These are phyloP conservation scores for Russula sp. DNA, from an alignment of 768 basidiomycete species.

Conservation along the genomic window DNA sequence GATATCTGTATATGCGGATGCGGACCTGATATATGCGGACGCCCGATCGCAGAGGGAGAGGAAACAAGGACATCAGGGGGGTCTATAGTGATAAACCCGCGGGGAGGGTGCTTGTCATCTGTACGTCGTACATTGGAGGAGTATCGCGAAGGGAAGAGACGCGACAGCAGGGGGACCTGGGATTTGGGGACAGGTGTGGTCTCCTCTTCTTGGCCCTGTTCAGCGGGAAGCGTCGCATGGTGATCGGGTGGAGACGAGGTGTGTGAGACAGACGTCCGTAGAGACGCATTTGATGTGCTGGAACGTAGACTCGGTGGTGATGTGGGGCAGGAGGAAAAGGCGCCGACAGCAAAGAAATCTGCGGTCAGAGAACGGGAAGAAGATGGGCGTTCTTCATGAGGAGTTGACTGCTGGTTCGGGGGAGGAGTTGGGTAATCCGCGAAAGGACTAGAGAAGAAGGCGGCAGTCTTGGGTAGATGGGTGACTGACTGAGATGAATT, in stretches of 20 bases:
- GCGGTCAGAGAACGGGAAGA: slow-evolving; percentile 16
- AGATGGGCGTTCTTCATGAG: slow-evolving; percentile 10
- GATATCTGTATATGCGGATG: no score
- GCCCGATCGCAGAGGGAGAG: neutral
- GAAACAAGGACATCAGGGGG: slow-evolving; percentile 2
- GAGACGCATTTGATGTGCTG: slow-evolving; percentile 16
- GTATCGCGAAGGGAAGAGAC: slow-evolving; percentile 22
- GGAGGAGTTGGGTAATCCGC: slow-evolving; percentile 7
- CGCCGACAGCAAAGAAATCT: slow-evolving; percentile 14
- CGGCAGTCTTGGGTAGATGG: slow-evolving; percentile 17
- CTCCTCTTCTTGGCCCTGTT: slow-evolving; percentile 1
- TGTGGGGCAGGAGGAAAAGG: slow-evolving; percentile 14
- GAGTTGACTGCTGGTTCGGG: neutral
- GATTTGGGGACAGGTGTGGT: slow-evolving; percentile 11
- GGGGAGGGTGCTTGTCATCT: neutral
- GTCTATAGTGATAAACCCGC: slow-evolving; percentile 16
- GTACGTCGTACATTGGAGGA: slow-evolving; percentile 7
- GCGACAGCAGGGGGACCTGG: slow-evolving; percentile 11
- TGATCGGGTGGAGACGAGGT: slow-evolving; percentile 3
- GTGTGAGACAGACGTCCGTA: slow-evolving; percentile 14
- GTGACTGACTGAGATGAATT: slow-evolving; percentile 3
- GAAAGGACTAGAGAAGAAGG: slow-evolving; percentile 19
- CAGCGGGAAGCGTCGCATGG: neutral
- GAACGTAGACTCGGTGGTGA: slow-evolving; percentile 20
- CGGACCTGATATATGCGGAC: neutral